phyloP scores from a whole-genome alignment of 208 protist species.

The Kentomonas sorsogonicus region DNA sequence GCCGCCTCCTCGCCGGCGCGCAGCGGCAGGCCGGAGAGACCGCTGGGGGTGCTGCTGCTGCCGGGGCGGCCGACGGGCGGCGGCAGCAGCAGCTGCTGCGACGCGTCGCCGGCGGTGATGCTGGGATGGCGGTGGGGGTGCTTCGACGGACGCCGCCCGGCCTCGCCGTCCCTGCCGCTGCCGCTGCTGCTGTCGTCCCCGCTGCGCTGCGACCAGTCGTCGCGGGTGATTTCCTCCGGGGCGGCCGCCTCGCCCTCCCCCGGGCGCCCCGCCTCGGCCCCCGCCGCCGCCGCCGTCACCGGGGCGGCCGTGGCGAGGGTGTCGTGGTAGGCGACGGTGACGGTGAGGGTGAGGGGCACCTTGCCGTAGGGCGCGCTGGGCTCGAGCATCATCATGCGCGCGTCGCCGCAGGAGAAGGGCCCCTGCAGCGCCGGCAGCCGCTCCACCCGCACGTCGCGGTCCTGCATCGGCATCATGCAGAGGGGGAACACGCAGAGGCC shows the following conservation, averaged over 20 bases:
- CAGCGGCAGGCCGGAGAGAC: neutral
- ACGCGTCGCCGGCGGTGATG: too few relatives aligned
- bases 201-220: too few relatives aligned
- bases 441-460: conserved; percentile 76
- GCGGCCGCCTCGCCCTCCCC: neutral
- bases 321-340: conserved; percentile 75
- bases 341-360: conserved; percentile 61
- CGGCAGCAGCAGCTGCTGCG: too few relatives aligned
- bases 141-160: too few relatives aligned
- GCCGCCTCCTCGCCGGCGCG: too few relatives aligned
- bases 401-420: conserved; percentile 82
- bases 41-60: neutral
- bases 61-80: too few relatives aligned
- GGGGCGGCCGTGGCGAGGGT: conserved; percentile 22
- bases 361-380: conserved; percentile 70
- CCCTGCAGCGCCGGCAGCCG: conserved; percentile 75
- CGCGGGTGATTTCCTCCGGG: conserved; percentile 18
- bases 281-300: conserved; percentile 1
- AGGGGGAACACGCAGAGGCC: conserved; percentile 86
- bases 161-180: too few relatives aligned
- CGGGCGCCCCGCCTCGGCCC: neutral
- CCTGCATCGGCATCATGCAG: conserved; percentile 83
- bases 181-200: too few relatives aligned
- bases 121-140: too few relatives aligned
- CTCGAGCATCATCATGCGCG: conserved; percentile 79